phyloP scores from a whole-genome alignment of 805 yeast genomes.

The Cyberlindnera veronae region DNA sequence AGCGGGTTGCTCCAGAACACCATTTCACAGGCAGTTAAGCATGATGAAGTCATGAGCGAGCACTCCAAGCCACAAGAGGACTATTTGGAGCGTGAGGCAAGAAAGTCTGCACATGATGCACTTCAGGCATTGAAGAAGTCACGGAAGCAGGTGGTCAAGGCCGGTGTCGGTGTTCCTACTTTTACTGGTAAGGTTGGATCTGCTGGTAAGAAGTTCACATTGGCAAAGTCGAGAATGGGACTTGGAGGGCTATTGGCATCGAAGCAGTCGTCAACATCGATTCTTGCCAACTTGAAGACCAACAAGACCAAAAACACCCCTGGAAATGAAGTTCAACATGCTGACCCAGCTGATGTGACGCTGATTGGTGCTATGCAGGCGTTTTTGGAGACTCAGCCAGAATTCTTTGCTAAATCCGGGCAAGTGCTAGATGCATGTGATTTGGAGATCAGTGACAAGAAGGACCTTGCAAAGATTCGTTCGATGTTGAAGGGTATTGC shows the following conservation, averaged over 20 bases:
- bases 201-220: conserved; percentile 57
- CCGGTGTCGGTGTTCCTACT: conserved; percentile 77
- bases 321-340: too few species aligned
- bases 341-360: conserved; percentile 17
- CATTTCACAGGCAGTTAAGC: conserved; percentile 71
- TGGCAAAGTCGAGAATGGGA: conserved; percentile 11
- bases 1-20: conserved; percentile 72
- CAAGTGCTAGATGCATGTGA: conserved; percentile 40
- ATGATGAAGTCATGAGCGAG: conserved; percentile 69
- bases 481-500: conserved; percentile 69
- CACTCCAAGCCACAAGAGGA: conserved; percentile 32
- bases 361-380: conserved; percentile 37
- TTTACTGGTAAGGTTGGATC: conserved; percentile 93
- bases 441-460: conserved; percentile 41
- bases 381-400: conserved; percentile 36
- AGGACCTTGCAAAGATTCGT: conserved; percentile 58
- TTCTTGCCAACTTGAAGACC: conserved; percentile 45
- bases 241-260: conserved; percentile 11
- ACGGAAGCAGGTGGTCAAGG: conserved; percentile 34
- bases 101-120: conserved; percentile 50
- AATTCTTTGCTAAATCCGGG: conserved; percentile 44
- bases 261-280: conserved; percentile 42
- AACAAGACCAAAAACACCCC: conserved; percentile 27
- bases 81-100: conserved; percentile 57
- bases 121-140: conserved; percentile 59